Percentiles rank a stretch among this genome's conserved stretches.
phyloP scores from a whole-genome alignment of 768 basidiomycete species.

The Tricholoma saponaceum region DNA sequence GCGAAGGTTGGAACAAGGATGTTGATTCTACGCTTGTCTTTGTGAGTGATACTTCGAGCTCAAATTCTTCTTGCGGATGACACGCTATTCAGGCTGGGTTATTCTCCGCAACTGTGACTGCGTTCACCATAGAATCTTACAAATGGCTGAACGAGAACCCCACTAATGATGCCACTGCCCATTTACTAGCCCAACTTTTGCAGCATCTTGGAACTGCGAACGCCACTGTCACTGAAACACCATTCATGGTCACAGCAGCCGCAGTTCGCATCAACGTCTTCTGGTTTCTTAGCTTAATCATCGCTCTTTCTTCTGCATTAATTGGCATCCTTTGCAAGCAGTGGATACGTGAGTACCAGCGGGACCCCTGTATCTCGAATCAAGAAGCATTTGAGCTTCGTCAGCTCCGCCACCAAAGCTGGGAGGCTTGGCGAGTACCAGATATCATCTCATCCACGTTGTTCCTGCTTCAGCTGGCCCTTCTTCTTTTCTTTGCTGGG shows the following conservation, averaged over 20 bases:
- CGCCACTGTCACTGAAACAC: neutral
- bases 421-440: constrained; percentile 11
- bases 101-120: neutral
- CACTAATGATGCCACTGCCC: neutral
- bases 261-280: constrained; percentile 7
- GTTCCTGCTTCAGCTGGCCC: constrained; percentile 9
- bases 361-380: neutral
- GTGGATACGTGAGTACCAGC: constrained; percentile 4
- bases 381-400: constrained; percentile 2
- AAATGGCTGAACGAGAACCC: neutral
- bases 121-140: neutral
- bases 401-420: constrained; percentile 13
- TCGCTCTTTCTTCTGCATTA: constrained; percentile 2
- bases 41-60: neutral
- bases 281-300: constrained; percentile 8
- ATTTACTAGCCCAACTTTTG: neutral
- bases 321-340: constrained; percentile 2
- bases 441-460: constrained; percentile 8
- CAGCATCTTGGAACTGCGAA: neutral
- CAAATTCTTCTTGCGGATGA: neutral
- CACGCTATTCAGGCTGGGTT: neutral
- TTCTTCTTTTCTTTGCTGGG: constrained; percentile 5
- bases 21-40: neutral
- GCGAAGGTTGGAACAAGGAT: neutral
- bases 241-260: neutral